These are phyloP conservation scores for Begonia loranthoides DNA, from an alignment of 306 rosid genomes.

Conservation along the genomic window DNA sequence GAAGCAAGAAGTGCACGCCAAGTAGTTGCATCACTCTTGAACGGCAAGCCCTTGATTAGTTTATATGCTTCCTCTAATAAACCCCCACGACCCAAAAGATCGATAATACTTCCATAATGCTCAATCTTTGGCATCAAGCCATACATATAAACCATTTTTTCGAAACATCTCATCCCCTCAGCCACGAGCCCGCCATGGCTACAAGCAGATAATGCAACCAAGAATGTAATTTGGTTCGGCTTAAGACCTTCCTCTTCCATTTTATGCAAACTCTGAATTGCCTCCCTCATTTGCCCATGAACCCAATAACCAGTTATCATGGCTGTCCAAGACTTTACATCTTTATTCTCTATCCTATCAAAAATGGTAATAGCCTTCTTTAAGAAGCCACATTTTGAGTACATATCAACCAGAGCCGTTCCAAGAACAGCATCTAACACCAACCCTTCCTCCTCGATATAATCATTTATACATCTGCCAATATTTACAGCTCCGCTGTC, in stretches of 20 bases:
- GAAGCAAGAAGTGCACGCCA: conserved; percentile 69
- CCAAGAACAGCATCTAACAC: conserved; percentile 50
- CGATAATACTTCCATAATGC: conserved; percentile 62
- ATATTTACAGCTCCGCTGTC: conserved; percentile 28
- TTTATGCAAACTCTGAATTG: conserved; percentile 26
- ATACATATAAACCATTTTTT: conserved; percentile 37
- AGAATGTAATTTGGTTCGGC: conserved; percentile 52
- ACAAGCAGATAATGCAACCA: conserved; percentile 48
- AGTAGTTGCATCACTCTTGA: conserved; percentile 40
- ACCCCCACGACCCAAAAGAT: conserved; percentile 71
- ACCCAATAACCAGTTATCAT: conserved; percentile 54
- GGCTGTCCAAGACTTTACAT: conserved; percentile 64
- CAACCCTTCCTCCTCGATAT: conserved; percentile 35
- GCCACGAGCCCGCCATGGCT: conserved; percentile 61
- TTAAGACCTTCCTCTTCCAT: conserved; percentile 44
- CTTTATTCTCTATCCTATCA: conserved; percentile 38
- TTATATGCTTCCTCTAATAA: conserved; percentile 51
- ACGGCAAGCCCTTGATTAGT: conserved; percentile 44
- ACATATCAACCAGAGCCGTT: conserved; percentile 54
- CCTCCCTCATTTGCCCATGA: conserved; percentile 48
- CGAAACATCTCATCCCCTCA: conserved; percentile 42
- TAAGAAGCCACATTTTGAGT: conserved; percentile 56
- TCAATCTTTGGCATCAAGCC: conserved; percentile 38
- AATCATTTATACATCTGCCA: conserved; percentile 20
- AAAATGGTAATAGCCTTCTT: conserved; percentile 41